Evolutionary conservation across 257 asterid species (phyloP), one percentile per base, ranked within the genome.

Genomic region (Handroanthus guayacan): DNA sequence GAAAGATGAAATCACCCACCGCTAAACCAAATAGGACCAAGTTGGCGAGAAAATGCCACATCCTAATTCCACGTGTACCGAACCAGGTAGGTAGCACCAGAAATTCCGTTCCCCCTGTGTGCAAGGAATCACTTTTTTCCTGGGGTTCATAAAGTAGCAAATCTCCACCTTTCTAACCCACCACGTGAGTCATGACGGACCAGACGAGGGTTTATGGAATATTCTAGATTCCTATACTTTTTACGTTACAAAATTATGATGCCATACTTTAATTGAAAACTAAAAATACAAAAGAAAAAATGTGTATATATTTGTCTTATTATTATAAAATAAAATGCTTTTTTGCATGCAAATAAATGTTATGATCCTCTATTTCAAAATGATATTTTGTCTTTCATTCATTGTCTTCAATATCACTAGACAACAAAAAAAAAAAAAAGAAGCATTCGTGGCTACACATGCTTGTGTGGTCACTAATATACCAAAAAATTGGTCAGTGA

Each of bases 181-280:
- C 50, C 82, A 72, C 69, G 82, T 78, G 82, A 78, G 55, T 9
- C 34, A 4, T 13, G 13, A 39, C 66, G 58, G 62, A 58, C 51
- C 62, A 11, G 18, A 44, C 52, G 16, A 60, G 37, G 16, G 31
- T 38, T 39, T 41, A 43, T 7, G 1, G 66, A 55, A 78, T 72
- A 72, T 56, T 36, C 78, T 12, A 17, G 1, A 60, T 14, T 14
- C 20, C 58, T 48, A 58, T 9, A 55, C 12, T 8, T 3, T n/a
- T 14, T 52, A 3, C 6, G n/a, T 50, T 43, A n/a, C 16, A 8
- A 17, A 25, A 1, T 25, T 25, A 25, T 25, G 31, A 25, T 25
- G 31, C 31, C 31, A 25, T 25, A 25, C 1, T 25, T 25, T 25
- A 25, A 25, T 25, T 0, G 31, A 25, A 25, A 25, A 25, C 31